Percentiles rank a stretch among this genome's conserved stretches.
Evolutionary conservation across 441 rosid genomes (phyloP).

Genomic region (Biscutella auriculata): DNA sequence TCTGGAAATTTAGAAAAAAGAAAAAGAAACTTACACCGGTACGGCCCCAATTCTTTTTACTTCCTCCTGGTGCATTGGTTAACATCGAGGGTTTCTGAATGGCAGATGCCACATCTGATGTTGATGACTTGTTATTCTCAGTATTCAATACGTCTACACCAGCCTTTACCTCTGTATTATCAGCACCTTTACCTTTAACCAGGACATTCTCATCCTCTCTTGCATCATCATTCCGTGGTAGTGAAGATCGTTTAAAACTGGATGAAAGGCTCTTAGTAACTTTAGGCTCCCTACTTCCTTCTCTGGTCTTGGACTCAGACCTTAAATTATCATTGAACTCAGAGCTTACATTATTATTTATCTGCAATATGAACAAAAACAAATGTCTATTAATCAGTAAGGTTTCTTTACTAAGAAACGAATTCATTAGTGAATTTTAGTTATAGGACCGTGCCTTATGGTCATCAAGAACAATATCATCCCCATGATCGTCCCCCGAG

Average conservation of each 20-base stretch:
- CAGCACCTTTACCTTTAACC: conserved; percentile 16
- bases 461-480: conserved; percentile 15
- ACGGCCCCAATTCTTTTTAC: conserved; percentile 47
- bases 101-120: conserved; percentile 18
- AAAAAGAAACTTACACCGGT: conserved; percentile 51
- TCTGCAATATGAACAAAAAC: conserved; percentile 32
- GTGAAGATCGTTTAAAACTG: conserved; percentile 25
- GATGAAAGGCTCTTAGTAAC: conserved; percentile 24
- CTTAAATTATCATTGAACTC: conserved; percentile 14
- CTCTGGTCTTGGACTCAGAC: conserved; percentile 28
- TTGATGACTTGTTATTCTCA: conserved; percentile 17
- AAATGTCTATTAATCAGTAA: neutral
- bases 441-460: conserved; percentile 34
- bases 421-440: conserved; percentile 4
- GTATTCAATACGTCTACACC: conserved; percentile 19
- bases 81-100: conserved; percentile 29
- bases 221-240: conserved; percentile 18
- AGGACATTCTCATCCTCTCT: conserved; percentile 20
- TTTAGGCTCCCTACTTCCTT: conserved; percentile 24
- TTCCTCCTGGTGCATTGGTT: conserved; percentile 28
- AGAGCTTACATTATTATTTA: neutral
- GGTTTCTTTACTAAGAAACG: neutral
- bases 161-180: conserved; percentile 13
- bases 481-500: conserved; percentile 29
- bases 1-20: conserved; percentile 4